Percentiles rank a stretch among this genome's conserved stretches.
These are phyloP conservation scores for Coemansia sp. DNA, from an alignment of 192 early-diverging fungal species.

Conservation along the genomic window DNA sequence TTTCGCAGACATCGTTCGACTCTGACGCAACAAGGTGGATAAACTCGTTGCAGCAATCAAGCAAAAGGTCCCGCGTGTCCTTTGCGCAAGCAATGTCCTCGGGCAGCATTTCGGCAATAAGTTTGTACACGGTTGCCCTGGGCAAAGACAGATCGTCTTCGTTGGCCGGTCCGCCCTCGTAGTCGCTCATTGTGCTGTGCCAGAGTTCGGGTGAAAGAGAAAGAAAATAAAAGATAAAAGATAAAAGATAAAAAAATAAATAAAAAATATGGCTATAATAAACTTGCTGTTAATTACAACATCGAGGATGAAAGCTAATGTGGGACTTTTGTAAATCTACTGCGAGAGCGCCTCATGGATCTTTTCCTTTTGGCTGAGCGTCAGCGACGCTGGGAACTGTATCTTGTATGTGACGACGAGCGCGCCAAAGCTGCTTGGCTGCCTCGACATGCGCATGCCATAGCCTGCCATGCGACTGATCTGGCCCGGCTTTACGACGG, in stretches of 20 bases:
- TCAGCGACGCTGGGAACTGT: conserved; percentile 75
- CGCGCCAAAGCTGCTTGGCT: conserved; percentile 82
- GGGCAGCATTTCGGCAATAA: conserved; percentile 97
- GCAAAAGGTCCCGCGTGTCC: conserved; percentile 92
- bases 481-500: conserved; percentile 73
- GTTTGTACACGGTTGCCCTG: conserved; percentile 93
- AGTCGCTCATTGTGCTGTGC: conserved; percentile 61
- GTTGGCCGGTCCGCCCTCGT: conserved; percentile 51
- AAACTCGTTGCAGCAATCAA: conserved; percentile 97
- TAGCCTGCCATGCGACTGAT: conserved; percentile 75
- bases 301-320: too few relatives aligned
- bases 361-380: conserved; percentile 71
- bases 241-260: neutral
- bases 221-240: neutral
- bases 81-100: conserved; percentile 90
- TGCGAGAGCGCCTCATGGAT: conserved; percentile 53
- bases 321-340: too few relatives aligned
- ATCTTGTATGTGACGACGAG: conserved; percentile 81
- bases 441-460: conserved; percentile 95
- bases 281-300: too few relatives aligned
- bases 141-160: conserved; percentile 94
- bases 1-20: conserved; percentile 97
- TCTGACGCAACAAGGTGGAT: conserved; percentile 94
- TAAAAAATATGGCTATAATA: neutral
- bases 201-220: neutral